Base-by-base conservation (phyloP, 495 filamentous ascomycete genomes). In the Pseudevernia furfuracea region DNA sequence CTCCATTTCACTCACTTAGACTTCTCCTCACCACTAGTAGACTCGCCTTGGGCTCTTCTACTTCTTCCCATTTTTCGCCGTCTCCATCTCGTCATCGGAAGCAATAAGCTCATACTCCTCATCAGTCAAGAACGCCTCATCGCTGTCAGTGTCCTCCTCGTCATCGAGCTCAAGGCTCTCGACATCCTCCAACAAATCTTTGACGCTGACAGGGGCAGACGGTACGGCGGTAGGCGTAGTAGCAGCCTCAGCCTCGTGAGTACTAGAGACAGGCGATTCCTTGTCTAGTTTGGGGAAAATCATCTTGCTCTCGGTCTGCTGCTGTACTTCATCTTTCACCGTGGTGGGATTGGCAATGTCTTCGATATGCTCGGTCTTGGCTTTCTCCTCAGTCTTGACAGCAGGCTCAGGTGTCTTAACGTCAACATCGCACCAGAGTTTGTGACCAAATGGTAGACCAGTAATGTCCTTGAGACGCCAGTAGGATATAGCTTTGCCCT, bases 101-200 rank as follows among this genome's bases (percentile, higher is more conserved):
- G 92, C 95, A 77, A 96, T 90, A 36, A 97, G 86, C 67, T 98
- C 94, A 70, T 96, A 98, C 77, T 98, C 94, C 70, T 97, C 94
- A 68, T 98, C 94, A 17, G 95, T 97, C 76, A 95, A 74, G 80
- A 95, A 96, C 11, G 85, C 88, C 59, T 78, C 75, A 53, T 79
- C 77, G n/a, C 80, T 78, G 14, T 79, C 78, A 23, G 76, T 80
- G 17, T 83, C 82, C 52, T 83, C 82, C 52, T 89, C 89, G 28
- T 80, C 30, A 55, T 55, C 80, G 30, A 85, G 69, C 72, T 86
- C 88, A 55, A 83, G 69, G 69, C 79, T 84, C 70, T 90, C 89
- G 58, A 89, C 81, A 43, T 91, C 89, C 28, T 91, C 86, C 2
- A 79, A 70, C 14, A 87, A 69, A 60, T 86, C 83, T 49, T 74